A percentile compares a stretch with the other conserved stretches of the same genome.
These are phyloP conservation scores for Colletotrichum tropicicola DNA, from an alignment of 2,329 filamentous ascomycete species.

Conservation along the genomic window DNA sequence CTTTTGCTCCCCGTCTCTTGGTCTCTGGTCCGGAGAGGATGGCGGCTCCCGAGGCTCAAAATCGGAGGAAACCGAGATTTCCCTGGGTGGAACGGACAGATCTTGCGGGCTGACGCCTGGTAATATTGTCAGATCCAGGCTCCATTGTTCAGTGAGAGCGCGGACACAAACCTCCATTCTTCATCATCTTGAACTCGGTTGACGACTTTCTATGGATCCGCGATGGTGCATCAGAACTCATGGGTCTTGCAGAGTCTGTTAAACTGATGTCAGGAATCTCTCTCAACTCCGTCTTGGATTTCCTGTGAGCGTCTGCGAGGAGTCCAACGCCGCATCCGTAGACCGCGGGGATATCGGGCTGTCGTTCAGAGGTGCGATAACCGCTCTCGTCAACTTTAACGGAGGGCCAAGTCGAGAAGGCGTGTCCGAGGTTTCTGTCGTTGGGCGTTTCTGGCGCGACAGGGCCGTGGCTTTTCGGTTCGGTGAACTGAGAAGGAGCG, in stretches of 20 bases:
- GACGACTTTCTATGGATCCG: not conserved
- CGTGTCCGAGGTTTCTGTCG: not conserved
- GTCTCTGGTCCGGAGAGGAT: conserved; percentile 35
- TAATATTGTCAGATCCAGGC: not conserved
- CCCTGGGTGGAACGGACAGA: not conserved
- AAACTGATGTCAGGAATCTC: not conserved
- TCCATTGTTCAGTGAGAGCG: not conserved
- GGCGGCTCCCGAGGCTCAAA: not conserved
- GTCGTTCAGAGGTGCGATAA: no score
- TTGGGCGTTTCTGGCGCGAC: not conserved
- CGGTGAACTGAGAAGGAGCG: not conserved
- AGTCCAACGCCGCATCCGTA: not conserved
- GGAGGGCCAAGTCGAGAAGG: not conserved
- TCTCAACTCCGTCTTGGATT: conserved; percentile 15
- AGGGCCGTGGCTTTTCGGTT: not conserved
- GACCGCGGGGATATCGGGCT: not conserved
- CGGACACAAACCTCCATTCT: not conserved
- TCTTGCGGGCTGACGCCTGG: not conserved
- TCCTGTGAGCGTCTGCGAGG: not conserved
- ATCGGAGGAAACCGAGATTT: not conserved
- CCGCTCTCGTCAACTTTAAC: no score
- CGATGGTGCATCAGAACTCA: not conserved
- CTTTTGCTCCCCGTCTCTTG: conserved; percentile 40
- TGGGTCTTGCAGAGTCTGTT: not conserved
- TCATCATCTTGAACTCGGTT: not conserved